Evolutionary conservation across 805 yeast species (phyloP).

Genomic region (Wickerhamiella sorbophila): DNA sequence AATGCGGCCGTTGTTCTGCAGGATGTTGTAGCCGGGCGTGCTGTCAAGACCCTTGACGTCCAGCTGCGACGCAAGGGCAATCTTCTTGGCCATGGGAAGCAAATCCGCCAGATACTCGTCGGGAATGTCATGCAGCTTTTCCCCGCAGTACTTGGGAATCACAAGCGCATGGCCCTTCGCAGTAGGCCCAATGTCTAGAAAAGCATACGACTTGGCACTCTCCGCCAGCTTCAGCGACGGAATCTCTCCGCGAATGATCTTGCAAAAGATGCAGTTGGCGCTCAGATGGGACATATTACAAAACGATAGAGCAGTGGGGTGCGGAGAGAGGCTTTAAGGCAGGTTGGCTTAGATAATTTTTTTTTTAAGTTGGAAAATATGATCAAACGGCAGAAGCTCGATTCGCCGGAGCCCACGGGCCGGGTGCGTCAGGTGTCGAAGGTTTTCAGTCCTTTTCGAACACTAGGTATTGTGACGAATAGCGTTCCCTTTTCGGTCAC

Average conservation of each 20-base stretch:
- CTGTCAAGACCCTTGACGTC: slow-evolving; percentile 42
- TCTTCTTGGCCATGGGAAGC: slow-evolving; percentile 75
- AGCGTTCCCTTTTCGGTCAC: slow-evolving; percentile 78
- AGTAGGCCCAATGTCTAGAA: slow-evolving; percentile 87
- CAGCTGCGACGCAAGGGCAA: slow-evolving; percentile 54
- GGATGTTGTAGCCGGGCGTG: slow-evolving; percentile 62
- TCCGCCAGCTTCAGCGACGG: slow-evolving; percentile 86
- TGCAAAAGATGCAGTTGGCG: slow-evolving; percentile 67
- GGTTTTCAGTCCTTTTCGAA: slow-evolving; percentile 18
- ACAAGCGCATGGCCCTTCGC: slow-evolving; percentile 77
- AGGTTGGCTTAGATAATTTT: slow-evolving; percentile 3
- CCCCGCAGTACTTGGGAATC: slow-evolving; percentile 90
- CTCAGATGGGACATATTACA: slow-evolving; percentile 2
- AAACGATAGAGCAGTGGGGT: too few relatives aligned
- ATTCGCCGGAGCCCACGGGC: background rate
- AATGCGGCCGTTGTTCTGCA: slow-evolving; percentile 87
- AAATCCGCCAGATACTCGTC: slow-evolving; percentile 80
- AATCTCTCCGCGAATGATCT: slow-evolving; percentile 87
- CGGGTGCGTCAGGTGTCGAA: background rate
- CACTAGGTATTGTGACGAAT: slow-evolving; percentile 76
- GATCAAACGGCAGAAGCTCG: slow-evolving; percentile 5
- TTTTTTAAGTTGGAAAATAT: background rate
- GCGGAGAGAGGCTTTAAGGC: too few relatives aligned
- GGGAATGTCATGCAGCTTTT: slow-evolving; percentile 79
- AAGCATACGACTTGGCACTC: slow-evolving; percentile 64